phyloP scores from a whole-genome alignment of 768 basidiomycete species.

The Suillus plorans region DNA sequence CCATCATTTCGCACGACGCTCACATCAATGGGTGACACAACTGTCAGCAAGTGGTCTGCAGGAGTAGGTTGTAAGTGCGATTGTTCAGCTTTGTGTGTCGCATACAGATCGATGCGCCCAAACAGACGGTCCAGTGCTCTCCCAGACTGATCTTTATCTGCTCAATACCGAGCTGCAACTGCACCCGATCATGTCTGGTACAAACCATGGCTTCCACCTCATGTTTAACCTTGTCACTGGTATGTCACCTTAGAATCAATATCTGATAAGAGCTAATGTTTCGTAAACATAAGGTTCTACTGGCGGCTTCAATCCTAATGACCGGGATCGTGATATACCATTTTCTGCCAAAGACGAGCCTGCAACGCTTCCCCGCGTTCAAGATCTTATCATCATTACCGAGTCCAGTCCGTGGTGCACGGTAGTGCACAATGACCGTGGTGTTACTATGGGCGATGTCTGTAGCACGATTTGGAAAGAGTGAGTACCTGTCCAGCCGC shows the following conservation, averaged over 20 bases:
- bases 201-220: conserved; percentile 52
- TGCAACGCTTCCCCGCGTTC: conserved; percentile 66
- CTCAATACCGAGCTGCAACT: conserved; percentile 68
- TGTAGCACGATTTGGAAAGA: conserved; percentile 72
- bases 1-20: not conserved
- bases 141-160: conserved; percentile 80
- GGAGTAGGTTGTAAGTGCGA: conserved; percentile 34
- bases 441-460: conserved; percentile 79
- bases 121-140: conserved; percentile 61
- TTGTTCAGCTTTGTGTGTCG: not conserved
- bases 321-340: conserved; percentile 58
- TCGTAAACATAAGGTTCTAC: conserved; percentile 45
- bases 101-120: conserved; percentile 40
- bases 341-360: conserved; percentile 58
- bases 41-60: conserved; percentile 34
- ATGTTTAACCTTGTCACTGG: conserved; percentile 73
- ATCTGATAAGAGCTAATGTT: not conserved
- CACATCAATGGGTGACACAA: conserved; percentile 28
- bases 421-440: conserved; percentile 64
- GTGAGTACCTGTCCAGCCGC: conserved; percentile 41
- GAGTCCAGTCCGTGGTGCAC: conserved; percentile 77
- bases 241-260: conserved; percentile 23
- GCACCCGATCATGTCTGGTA: conserved; percentile 67
- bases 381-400: conserved; percentile 58
- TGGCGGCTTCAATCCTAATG: conserved; percentile 59